phyloP scores from a whole-genome alignment of 768 basidiomycete species.

The Omphalotus guepiniiformis region DNA sequence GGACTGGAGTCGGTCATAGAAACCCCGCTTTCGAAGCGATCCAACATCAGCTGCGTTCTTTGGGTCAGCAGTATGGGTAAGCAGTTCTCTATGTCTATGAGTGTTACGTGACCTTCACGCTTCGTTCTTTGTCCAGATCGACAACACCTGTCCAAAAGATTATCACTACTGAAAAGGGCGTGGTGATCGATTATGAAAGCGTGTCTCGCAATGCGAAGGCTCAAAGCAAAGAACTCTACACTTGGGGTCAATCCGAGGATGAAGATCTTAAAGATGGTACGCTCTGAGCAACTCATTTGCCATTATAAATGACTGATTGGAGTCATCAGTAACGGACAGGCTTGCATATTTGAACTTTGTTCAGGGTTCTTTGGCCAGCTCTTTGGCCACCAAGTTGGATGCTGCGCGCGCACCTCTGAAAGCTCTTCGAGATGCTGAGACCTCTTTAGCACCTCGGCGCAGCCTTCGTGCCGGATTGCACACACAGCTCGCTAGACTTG shows the following conservation, averaged over 20 bases:
- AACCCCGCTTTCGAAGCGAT: constrained; percentile 57
- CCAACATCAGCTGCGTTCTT: constrained; percentile 66
- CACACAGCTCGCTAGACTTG: constrained; percentile 58
- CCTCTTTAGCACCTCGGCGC: constrained; percentile 53
- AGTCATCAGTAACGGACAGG: constrained; percentile 63
- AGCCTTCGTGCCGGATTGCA: constrained; percentile 54
- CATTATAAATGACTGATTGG: background rate
- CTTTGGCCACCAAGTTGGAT: constrained; percentile 61
- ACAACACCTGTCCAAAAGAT: constrained; percentile 72
- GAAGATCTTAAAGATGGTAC: constrained; percentile 75
- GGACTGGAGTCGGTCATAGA: constrained; percentile 35
- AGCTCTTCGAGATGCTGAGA: constrained; percentile 68
- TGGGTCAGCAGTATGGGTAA: constrained; percentile 71
- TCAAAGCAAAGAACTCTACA: constrained; percentile 81
- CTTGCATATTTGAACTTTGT: constrained; percentile 80
- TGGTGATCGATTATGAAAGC: constrained; percentile 70
- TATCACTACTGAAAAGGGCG: constrained; percentile 73
- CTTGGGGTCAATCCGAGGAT: constrained; percentile 72
- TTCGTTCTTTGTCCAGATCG: constrained; percentile 30
- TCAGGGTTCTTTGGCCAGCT: constrained; percentile 59
- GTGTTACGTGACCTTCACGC: constrained; percentile 8
- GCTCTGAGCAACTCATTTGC: constrained; percentile 11
- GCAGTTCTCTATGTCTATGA: background rate
- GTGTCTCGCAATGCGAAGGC: constrained; percentile 61
- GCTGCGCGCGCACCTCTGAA: constrained; percentile 65